A percentile compares a stretch with the other conserved stretches of the same genome.
phyloP scores from a whole-genome alignment of 495 filamentous ascomycete genomes.

The Lentithecium fluviatile region DNA sequence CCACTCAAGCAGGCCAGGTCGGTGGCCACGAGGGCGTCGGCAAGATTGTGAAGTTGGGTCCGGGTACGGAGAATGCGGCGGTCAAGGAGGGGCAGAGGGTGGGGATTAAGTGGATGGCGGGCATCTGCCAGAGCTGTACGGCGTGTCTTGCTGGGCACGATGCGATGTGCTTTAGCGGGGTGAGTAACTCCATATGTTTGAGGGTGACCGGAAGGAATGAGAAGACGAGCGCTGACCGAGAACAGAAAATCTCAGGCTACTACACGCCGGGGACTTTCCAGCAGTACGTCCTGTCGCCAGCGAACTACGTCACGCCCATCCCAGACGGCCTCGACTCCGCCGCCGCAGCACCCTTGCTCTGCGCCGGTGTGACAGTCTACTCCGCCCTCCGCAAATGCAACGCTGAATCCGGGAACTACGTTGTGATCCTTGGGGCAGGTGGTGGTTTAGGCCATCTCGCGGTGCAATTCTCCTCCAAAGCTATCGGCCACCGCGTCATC shows the following conservation, averaged over 20 bases:
- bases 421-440: slow-evolving; percentile 64
- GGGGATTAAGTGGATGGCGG: slow-evolving; percentile 51
- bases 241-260: slow-evolving; percentile 44
- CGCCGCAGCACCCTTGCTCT: slow-evolving; percentile 59
- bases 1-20: slow-evolving; percentile 64
- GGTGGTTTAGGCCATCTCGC: slow-evolving; percentile 68
- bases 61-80: slow-evolving; percentile 50
- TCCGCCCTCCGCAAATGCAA: slow-evolving; percentile 53
- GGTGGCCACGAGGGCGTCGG: slow-evolving; percentile 54
- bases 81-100: slow-evolving; percentile 62
- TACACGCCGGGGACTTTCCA: slow-evolving; percentile 69
- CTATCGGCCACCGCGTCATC: slow-evolving; percentile 67
- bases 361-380: slow-evolving; percentile 46
- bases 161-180: slow-evolving; percentile 27
- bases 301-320: slow-evolving; percentile 66
- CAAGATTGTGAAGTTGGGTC: slow-evolving; percentile 55
- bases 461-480: slow-evolving; percentile 60
- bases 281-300: slow-evolving; percentile 64
- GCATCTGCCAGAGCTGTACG: slow-evolving; percentile 51
- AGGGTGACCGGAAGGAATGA: neutral
- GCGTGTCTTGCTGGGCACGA: slow-evolving; percentile 29
- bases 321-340: slow-evolving; percentile 59
- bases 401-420: slow-evolving; percentile 60
- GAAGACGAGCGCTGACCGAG: neutral
- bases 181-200: slow-evolving; percentile 8